These are phyloP conservation scores for Fusarium sp. DNA, from an alignment of 2,329 filamentous ascomycete genomes.

Conservation along the genomic window DNA sequence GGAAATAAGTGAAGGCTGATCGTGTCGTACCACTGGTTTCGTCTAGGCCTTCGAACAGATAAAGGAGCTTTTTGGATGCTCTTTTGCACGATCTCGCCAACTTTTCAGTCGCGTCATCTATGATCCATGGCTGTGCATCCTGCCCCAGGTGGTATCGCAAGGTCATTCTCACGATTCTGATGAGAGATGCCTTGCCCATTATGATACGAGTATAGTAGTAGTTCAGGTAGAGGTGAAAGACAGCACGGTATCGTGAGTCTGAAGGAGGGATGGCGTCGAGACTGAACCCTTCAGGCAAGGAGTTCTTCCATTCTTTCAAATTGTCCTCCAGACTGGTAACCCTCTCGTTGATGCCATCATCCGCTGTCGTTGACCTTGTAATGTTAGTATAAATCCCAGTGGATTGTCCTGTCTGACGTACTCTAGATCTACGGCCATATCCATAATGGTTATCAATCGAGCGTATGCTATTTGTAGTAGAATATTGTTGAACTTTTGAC, in stretches of 20 bases:
- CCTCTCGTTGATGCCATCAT: background rate
- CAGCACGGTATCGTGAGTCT: conserved; percentile 4
- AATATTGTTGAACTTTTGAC: conserved; percentile 1
- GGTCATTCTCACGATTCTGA: conserved; percentile 1
- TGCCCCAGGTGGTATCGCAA: background rate
- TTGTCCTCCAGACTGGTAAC: background rate
- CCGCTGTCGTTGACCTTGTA: background rate
- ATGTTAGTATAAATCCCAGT: background rate
- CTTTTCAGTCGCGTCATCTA: background rate
- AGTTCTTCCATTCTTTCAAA: conserved; percentile 2
- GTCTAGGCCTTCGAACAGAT: background rate
- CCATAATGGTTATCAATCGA: background rate
- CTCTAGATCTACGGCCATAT: background rate
- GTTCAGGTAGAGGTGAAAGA: conserved; percentile 7
- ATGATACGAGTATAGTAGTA: conserved; percentile 3
- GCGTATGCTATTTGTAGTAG: background rate
- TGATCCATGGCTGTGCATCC: background rate
- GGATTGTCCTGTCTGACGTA: fast-evolving
- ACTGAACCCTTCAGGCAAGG: background rate
- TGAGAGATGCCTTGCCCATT: conserved; percentile 3
- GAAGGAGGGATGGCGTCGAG: background rate
- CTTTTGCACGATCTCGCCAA: conserved; percentile 4
- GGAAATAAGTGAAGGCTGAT: conserved; percentile 1
- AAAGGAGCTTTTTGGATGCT: conserved; percentile 6
- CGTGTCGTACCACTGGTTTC: background rate